phyloP scores from a whole-genome alignment of 2,329 filamentous ascomycete species.

The Aspergillus sp. region DNA sequence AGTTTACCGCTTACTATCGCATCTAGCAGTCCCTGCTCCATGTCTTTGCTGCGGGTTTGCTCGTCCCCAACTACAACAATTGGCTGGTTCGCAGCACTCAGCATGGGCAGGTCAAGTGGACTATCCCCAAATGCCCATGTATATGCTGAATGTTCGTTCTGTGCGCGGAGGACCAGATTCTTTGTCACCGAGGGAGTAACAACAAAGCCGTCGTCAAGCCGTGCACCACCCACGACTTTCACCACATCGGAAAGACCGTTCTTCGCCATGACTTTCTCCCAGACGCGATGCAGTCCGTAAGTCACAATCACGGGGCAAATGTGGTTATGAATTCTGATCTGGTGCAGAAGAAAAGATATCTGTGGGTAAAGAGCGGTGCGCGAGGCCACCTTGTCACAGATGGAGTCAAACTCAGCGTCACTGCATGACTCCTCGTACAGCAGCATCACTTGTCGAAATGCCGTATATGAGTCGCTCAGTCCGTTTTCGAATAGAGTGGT shows the following conservation, averaged over 20 bases:
- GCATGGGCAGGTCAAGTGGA: slow-evolving; percentile 58
- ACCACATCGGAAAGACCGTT: slow-evolving; percentile 45
- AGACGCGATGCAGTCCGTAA: slow-evolving; percentile 54
- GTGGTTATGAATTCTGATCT: slow-evolving; percentile 30
- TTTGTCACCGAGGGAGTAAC: slow-evolving; percentile 55
- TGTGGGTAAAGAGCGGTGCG: slow-evolving; percentile 49
- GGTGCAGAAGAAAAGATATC: slow-evolving; percentile 46
- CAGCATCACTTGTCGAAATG: slow-evolving; percentile 56
- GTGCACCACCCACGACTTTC: slow-evolving; percentile 55
- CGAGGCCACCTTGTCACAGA: slow-evolving; percentile 49
- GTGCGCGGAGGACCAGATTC: slow-evolving; percentile 46
- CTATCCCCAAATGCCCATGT: slow-evolving; percentile 64
- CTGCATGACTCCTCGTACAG: slow-evolving; percentile 51
- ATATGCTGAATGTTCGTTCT: slow-evolving; percentile 29
- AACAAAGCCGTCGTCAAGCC: slow-evolving; percentile 49
- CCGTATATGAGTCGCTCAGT: slow-evolving; percentile 53
- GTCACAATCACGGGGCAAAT: slow-evolving; percentile 55
- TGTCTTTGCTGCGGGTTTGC: slow-evolving; percentile 49
- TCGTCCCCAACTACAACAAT: slow-evolving; percentile 57
- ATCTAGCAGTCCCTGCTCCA: slow-evolving; percentile 49
- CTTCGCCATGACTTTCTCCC: slow-evolving; percentile 54
- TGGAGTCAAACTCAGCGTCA: slow-evolving; percentile 41
- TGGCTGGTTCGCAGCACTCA: slow-evolving; percentile 53
- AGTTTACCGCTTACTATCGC: slow-evolving; percentile 46
- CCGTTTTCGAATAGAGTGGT: slow-evolving; percentile 49